A percentile compares a stretch with the other conserved stretches of the same genome.
These are phyloP conservation scores for Sporormia fimetaria DNA, from an alignment of 495 filamentous ascomycete genomes.

Conservation along the genomic window DNA sequence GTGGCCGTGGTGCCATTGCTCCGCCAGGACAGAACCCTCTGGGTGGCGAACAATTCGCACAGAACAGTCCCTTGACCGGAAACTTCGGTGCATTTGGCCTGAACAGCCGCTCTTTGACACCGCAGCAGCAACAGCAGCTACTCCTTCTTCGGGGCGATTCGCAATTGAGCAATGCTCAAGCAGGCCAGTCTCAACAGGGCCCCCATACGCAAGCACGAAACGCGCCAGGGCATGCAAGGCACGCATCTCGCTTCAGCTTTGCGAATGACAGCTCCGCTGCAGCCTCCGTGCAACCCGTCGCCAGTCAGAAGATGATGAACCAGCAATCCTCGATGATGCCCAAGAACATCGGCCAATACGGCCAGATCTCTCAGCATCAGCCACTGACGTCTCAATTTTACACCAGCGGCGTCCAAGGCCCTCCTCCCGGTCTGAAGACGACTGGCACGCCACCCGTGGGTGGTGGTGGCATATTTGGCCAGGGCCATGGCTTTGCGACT, in stretches of 20 bases:
- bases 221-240: slow-evolving; percentile 65
- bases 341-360: slow-evolving; percentile 26
- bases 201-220: slow-evolving; percentile 35
- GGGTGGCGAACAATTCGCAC: slow-evolving; percentile 36
- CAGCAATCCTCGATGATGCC: slow-evolving; percentile 90
- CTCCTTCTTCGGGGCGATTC: slow-evolving; percentile 45
- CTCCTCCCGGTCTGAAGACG: slow-evolving; percentile 90
- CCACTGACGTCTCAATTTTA: slow-evolving; percentile 50
- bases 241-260: slow-evolving; percentile 82
- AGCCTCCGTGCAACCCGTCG: slow-evolving; percentile 65
- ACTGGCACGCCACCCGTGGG: slow-evolving; percentile 80
- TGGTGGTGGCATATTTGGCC: slow-evolving; percentile 63
- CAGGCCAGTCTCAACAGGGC: slow-evolving; percentile 33
- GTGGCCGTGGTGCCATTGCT: slow-evolving; percentile 50
- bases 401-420: slow-evolving; percentile 64
- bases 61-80: slow-evolving; percentile 37
- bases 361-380: slow-evolving; percentile 48
- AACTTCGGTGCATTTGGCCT: slow-evolving; percentile 45
- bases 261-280: slow-evolving; percentile 62
- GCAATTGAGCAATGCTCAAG: slow-evolving; percentile 47
- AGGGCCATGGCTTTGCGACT: slow-evolving; percentile 60
- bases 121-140: slow-evolving; percentile 63
- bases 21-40: slow-evolving; percentile 56
- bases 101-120: slow-evolving; percentile 61
- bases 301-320: slow-evolving; percentile 73